These are phyloP conservation scores for Oryza australiensis DNA, from an alignment of 176 grass and related monocot genomes.

Conservation along the genomic window DNA sequence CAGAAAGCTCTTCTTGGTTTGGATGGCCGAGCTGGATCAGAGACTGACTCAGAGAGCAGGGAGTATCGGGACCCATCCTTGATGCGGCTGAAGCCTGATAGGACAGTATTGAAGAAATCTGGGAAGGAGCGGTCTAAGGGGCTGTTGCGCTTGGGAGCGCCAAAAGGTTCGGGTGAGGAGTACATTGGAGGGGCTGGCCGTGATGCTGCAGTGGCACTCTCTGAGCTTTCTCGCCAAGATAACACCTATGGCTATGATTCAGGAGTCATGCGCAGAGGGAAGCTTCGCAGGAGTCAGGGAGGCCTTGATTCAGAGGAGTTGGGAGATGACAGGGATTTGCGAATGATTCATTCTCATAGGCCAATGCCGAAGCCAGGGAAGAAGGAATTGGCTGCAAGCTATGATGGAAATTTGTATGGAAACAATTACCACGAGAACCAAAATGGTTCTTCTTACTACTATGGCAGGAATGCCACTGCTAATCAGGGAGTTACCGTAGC, in stretches of 20 bases:
- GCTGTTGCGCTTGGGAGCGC: slow-evolving; percentile 35
- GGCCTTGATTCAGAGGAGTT: slow-evolving; percentile 31
- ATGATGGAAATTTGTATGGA: slow-evolving; percentile 44
- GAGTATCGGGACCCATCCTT: slow-evolving; percentile 46
- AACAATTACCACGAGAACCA: slow-evolving; percentile 46
- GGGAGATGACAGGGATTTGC: slow-evolving; percentile 37
- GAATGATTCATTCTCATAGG: slow-evolving; percentile 32
- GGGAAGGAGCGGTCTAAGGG: slow-evolving; percentile 62
- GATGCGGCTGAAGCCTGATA: slow-evolving; percentile 31
- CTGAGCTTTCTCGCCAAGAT: slow-evolving; percentile 34
- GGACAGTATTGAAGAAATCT: slow-evolving; percentile 35
- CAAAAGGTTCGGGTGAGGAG: slow-evolving; percentile 36
- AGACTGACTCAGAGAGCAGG: slow-evolving; percentile 59
- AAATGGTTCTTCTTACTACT: slow-evolving; percentile 41
- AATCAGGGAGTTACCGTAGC: slow-evolving; percentile 72
- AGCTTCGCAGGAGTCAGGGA: slow-evolving; percentile 23
- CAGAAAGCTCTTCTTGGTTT: slow-evolving; percentile 41
- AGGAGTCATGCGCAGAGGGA: slow-evolving; percentile 38
- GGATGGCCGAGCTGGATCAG: background rate
- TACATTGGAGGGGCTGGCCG: slow-evolving; percentile 18
- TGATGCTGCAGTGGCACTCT: background rate
- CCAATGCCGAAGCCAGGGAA: slow-evolving; percentile 53
- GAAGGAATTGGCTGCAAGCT: slow-evolving; percentile 52
- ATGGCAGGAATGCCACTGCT: slow-evolving; percentile 40
- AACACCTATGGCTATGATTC: slow-evolving; percentile 35